A percentile compares a stretch with the other conserved stretches of the same genome.
phyloP scores from a whole-genome alignment of 1,139 yeast genomes.

The Pichia terricola region DNA sequence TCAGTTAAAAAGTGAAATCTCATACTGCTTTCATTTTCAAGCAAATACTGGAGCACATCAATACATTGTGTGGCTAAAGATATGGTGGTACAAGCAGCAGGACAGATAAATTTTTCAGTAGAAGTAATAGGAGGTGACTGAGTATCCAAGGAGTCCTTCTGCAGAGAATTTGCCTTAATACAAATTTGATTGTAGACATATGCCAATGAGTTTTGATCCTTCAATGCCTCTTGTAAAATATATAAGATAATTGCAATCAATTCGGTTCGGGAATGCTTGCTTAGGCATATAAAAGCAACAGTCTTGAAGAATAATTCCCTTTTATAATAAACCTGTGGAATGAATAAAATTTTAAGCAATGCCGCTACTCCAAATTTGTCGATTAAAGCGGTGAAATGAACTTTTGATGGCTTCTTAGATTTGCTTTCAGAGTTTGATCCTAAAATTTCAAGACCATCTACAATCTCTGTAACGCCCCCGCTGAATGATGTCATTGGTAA shows the following conservation, averaged over 20 bases:
- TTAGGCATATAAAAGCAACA: conserved; percentile 58
- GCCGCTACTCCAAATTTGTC: conserved; percentile 75
- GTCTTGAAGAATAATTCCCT: conserved; percentile 61
- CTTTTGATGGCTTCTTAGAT: conserved; percentile 27
- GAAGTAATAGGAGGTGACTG: background rate
- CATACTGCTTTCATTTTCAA: conserved; percentile 61
- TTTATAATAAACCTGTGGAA: conserved; percentile 60
- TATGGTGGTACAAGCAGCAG: conserved; percentile 57
- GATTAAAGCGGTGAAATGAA: conserved; percentile 54
- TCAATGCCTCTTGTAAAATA: conserved; percentile 65
- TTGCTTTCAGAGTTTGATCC: background rate
- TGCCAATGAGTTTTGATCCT: conserved; percentile 53
- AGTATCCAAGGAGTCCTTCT: background rate
- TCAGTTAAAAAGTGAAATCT: conserved; percentile 73
- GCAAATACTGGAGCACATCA: conserved; percentile 63
- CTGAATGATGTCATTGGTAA: too few relatives aligned
- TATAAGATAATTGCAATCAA: conserved; percentile 62
- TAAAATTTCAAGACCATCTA: background rate
- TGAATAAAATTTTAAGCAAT: conserved; percentile 57
- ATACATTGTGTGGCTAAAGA: conserved; percentile 69
- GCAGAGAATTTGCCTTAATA: conserved; percentile 23
- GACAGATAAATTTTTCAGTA: conserved; percentile 28
- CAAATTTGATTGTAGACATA: conserved; percentile 54
- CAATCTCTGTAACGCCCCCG: background rate
- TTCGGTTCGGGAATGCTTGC: conserved; percentile 72